Base-by-base conservation (phyloP, 1,284 basidiomycete genomes). In the Puccinia hordei region DNA sequence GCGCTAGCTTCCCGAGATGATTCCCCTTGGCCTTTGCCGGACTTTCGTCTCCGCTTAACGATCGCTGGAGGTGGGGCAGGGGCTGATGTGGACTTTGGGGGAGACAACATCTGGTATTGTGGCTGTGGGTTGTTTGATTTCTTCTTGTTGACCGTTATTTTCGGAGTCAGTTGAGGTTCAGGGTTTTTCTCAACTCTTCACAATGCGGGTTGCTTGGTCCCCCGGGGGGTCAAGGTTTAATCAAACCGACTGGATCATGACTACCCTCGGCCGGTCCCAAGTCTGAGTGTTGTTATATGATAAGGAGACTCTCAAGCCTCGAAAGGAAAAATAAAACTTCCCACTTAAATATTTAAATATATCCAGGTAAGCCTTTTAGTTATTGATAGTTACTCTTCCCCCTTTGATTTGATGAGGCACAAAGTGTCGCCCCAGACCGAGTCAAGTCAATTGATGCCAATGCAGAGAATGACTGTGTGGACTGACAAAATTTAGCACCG, bases 1-100 rank as follows among this genome's bases (percentile, higher is more conserved):
- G 75, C 75, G 66, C 75, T 78, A n/a, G 75, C 75, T 41, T 78
- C 75, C 22, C 75, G 65, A 27, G 75, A 78, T 4, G 75, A 78
- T 13, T 69, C 75, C 17, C 75, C 75, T 33, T 78, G 75, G 49
- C 75, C 75, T 19, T 78, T 78, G 9, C 75, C 75, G 4, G 75
- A 78, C 41, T 78, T 78, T 27, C 75, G 44, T 69, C 75, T 69
- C 51, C 75, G 46, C 65, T 78, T 78, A 49, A 78, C 65, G 51
- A 78, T 41, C 27, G 30, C 65, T 57, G 75, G 61, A 6, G 61
- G 75, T 41, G 75, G 46, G 12, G 38, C 17, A 17, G 41, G 38
- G 9, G 35, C 65, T 24, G 75, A 59, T 49, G 59, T 44, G 22
- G 27, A 33, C 41, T 51, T 69, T 1, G 66, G 66, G 13, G 66